These are phyloP conservation scores for Botrytis galanthina DNA, from an alignment of 2,329 filamentous ascomycete species.

Conservation along the genomic window DNA sequence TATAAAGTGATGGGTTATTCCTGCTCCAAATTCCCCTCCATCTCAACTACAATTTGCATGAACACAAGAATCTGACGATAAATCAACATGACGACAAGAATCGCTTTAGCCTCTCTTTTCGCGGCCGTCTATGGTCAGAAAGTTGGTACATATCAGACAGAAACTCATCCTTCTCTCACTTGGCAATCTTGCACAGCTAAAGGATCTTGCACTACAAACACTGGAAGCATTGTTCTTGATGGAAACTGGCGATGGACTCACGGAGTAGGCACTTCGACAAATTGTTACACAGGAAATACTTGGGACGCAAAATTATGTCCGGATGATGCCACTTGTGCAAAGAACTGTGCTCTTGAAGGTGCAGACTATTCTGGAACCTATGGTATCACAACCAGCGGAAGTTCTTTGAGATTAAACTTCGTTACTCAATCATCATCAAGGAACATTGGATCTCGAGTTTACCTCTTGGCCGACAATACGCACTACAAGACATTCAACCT, in stretches of 20 bases:
- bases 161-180: conserved; percentile 52
- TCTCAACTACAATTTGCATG: background rate
- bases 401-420: conserved; percentile 54
- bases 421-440: conserved; percentile 50
- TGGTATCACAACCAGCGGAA: conserved; percentile 52
- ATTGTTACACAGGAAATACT: conserved; percentile 45
- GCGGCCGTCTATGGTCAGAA: conserved; percentile 48
- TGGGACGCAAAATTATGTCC: conserved; percentile 46
- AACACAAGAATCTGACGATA: background rate
- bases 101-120: conserved; percentile 42
- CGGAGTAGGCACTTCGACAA: conserved; percentile 40
- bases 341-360: conserved; percentile 53
- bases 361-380: conserved; percentile 53
- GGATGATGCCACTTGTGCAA: conserved; percentile 45
- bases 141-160: conserved; percentile 46
- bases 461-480: conserved; percentile 60
- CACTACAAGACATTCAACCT: conserved; percentile 66
- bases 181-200: conserved; percentile 50
- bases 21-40: background rate
- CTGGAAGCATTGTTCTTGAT: conserved; percentile 52
- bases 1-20: background rate
- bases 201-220: conserved; percentile 48
- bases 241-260: conserved; percentile 60
- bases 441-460: conserved; percentile 57
- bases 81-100: conserved; percentile 1